Conservation (phyloP, 140 eudicot genomes). For the Cichorium intybus region DNA sequence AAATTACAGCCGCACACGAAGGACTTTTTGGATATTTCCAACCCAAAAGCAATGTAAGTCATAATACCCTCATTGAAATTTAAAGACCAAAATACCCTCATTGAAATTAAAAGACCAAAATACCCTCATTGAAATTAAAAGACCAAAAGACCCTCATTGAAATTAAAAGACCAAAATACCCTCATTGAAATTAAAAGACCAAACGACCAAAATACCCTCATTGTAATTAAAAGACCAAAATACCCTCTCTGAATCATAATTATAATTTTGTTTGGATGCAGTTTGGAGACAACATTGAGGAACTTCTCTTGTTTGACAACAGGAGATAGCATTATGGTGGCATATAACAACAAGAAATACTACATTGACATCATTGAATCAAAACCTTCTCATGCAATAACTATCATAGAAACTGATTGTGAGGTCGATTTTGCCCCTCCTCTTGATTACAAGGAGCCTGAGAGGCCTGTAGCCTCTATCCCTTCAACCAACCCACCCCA, state of each 20-base stretch:
- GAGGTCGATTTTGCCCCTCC: constrained; percentile 99
- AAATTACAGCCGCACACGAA: constrained; percentile 89
- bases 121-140: no score
- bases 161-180: no score
- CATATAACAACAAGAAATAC: constrained; percentile 82
- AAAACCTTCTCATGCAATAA: constrained; percentile 79
- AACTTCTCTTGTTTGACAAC: constrained; percentile 94
- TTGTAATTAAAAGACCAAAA: no score
- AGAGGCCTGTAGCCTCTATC: constrained; percentile 41
- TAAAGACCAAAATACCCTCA: no score
- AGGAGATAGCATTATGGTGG: constrained; percentile 96
- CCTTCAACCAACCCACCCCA: constrained; percentile 53
- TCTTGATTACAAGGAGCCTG: constrained; percentile 90
- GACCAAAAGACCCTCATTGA: no score
- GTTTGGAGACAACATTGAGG: constrained; percentile 96
- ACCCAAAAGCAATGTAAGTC: constrained; percentile 98
- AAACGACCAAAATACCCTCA: no score
- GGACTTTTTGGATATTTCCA: constrained; percentile 93
- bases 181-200: no score
- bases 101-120: no score
- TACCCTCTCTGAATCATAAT: no score
- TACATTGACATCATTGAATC: constrained; percentile 91
- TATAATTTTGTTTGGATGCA: constrained; percentile 47
- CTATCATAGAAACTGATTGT: constrained; percentile 92
- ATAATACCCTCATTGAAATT: no score